These are phyloP conservation scores for Aspergillus piperis DNA, from an alignment of 2,329 filamentous ascomycete genomes.

Conservation along the genomic window DNA sequence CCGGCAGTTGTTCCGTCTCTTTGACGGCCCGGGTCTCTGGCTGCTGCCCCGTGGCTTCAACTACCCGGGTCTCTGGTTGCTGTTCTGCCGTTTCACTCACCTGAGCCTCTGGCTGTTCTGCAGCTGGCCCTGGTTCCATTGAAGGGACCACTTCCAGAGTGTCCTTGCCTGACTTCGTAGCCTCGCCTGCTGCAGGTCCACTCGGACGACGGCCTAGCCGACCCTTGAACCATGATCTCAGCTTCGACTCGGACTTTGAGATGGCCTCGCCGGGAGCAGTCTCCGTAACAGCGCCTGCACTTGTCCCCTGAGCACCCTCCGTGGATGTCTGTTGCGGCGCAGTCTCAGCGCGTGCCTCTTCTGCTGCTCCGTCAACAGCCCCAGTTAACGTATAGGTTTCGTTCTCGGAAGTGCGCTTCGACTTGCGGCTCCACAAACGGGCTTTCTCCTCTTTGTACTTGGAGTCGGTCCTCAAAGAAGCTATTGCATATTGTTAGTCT, in stretches of 20 bases:
- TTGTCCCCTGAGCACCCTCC: conserved; percentile 1
- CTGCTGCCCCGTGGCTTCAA: background rate
- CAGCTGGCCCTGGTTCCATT: background rate
- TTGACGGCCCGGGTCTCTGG: background rate
- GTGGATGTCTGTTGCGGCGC: conserved; percentile 9
- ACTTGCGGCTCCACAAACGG: conserved; percentile 32
- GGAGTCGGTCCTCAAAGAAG: conserved; percentile 18
- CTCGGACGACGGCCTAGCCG: conserved; percentile 32
- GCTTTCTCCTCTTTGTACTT: conserved; percentile 29
- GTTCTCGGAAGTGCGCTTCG: conserved; percentile 22
- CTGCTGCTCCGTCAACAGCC: background rate
- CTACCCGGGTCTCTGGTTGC: background rate
- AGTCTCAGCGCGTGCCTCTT: conserved; percentile 4
- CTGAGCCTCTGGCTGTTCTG: background rate
- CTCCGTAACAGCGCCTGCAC: conserved; percentile 11
- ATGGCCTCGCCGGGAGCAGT: conserved; percentile 7
- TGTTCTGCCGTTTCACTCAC: background rate
- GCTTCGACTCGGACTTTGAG: conserved; percentile 30
- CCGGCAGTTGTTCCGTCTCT: background rate
- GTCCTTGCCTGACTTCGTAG: conserved; percentile 8
- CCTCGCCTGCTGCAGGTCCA: conserved; percentile 21
- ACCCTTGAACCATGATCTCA: conserved; percentile 39
- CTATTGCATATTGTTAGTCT: conserved; percentile 13
- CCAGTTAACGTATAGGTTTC: conserved; percentile 9
- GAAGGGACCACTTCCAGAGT: background rate